Percentiles rank a stretch among this genome's conserved stretches.
Evolutionary conservation across 1,284 basidiomycete species (phyloP).

Genomic region (Fomitopsis pinicola): DNA sequence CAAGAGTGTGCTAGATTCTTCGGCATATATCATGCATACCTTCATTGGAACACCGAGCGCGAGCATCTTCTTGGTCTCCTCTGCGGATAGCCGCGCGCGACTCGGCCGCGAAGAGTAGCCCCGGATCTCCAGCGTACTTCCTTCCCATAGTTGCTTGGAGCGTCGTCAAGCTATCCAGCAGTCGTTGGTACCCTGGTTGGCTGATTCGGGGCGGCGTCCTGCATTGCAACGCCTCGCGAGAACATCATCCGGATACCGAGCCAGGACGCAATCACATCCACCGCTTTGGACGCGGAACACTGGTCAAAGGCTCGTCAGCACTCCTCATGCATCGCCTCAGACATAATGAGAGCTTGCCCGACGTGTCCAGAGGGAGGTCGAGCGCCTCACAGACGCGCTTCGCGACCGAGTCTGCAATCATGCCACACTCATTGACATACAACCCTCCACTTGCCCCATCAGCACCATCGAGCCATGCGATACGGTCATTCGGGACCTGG

Average conservation of each 20-base stretch:
- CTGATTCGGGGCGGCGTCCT: not conserved
- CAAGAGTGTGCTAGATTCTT: not conserved
- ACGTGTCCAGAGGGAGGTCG: not conserved
- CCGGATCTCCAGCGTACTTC: not conserved
- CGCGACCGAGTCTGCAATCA: not conserved
- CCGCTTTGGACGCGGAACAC: not conserved
- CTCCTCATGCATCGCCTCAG: not conserved
- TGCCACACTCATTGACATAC: not conserved
- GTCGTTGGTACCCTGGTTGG: not conserved
- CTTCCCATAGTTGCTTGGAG: not conserved
- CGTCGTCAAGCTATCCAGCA: not conserved
- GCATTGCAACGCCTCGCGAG: not conserved
- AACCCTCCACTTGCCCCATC: not conserved
- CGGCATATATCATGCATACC: not conserved
- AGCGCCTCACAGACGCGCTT: not conserved
- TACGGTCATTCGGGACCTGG: not conserved
- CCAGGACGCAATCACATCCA: not conserved
- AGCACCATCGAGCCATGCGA: not conserved
- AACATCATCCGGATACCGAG: not conserved
- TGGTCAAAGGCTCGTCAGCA: not conserved
- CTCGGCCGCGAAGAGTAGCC: not conserved
- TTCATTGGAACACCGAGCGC: not conserved
- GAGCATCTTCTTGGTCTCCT: not conserved
- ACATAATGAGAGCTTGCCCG: not conserved
- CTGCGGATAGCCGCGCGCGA: not conserved